Evolutionary conservation across 306 rosid genomes (phyloP).

Genomic region (Cucurbita argyrosperma): DNA sequence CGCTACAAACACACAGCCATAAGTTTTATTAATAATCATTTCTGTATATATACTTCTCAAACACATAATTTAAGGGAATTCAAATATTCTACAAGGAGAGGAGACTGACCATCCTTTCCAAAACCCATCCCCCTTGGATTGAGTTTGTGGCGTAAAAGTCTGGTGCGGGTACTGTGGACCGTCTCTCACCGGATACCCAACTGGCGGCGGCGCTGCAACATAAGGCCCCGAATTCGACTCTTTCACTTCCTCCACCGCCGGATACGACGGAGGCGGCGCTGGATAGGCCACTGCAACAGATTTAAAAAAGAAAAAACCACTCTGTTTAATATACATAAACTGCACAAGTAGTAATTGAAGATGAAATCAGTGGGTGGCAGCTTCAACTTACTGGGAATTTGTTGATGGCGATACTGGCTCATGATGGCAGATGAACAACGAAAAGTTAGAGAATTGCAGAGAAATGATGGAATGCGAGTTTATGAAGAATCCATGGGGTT

Average conservation of each 20-base stretch:
- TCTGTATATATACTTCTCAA: too few species aligned
- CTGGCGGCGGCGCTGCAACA: slow-evolving; percentile 6
- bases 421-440: neutral
- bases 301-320: too few species aligned
- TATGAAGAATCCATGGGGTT: neutral
- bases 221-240: neutral
- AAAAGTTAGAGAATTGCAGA: neutral
- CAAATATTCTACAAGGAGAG: neutral
- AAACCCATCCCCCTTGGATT: slow-evolving; percentile 5
- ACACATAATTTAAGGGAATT: too few species aligned
- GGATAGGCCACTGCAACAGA: neutral
- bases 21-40: neutral
- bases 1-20: neutral
- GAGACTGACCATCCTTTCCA: slow-evolving; percentile 10
- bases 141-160: neutral
- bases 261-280: neutral
- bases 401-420: neutral
- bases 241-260: neutral
- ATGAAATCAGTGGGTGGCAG: neutral
- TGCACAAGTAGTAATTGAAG: too few species aligned
- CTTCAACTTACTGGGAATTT: neutral
- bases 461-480: neutral
- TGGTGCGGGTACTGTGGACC: neutral
- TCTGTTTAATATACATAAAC: neutral
- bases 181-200: slow-evolving; percentile 5